Conservation (phyloP, 345 rosid genomes). For the Boechera stricta region DNA sequence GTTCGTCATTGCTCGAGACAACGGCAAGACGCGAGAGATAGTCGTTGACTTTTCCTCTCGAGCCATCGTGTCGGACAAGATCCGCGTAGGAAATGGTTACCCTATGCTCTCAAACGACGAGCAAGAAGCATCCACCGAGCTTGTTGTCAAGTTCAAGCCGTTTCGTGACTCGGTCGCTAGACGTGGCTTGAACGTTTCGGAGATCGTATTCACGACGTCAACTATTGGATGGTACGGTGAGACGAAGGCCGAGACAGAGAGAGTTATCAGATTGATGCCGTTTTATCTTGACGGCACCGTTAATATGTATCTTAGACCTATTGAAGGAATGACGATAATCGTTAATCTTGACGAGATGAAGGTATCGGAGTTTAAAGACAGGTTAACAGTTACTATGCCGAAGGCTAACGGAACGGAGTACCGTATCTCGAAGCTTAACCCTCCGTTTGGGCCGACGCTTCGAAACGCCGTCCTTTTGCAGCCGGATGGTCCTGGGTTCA, state of each 20-base stretch:
- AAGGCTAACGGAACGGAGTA: constrained; percentile 76
- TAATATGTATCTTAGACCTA: constrained; percentile 65
- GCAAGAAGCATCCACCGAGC: constrained; percentile 45
- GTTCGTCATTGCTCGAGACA: constrained; percentile 57
- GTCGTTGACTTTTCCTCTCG: constrained; percentile 54
- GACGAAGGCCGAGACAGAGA: constrained; percentile 40
- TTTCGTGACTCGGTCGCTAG: constrained; percentile 50
- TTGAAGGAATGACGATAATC: constrained; percentile 59
- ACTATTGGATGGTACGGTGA: constrained; percentile 80
- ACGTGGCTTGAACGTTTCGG: constrained; percentile 57
- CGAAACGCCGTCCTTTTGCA: constrained; percentile 58
- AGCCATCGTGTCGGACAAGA: constrained; percentile 45
- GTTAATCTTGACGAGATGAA: constrained; percentile 65
- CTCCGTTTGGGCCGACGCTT: constrained; percentile 41
- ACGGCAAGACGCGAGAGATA: constrained; percentile 53
- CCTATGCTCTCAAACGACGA: constrained; percentile 63
- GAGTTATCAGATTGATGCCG: constrained; percentile 52
- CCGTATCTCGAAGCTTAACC: constrained; percentile 38
- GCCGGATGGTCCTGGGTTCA: constrained; percentile 65
- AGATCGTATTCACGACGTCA: constrained; percentile 65
- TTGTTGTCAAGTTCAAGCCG: constrained; percentile 53
- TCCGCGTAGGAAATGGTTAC: constrained; percentile 61
- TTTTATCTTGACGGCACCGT: constrained; percentile 57
- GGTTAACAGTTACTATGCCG: constrained; percentile 56
- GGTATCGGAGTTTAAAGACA: constrained; percentile 54